These are phyloP conservation scores for Castanea sativa DNA, from an alignment of 306 rosid genomes.

Conservation along the genomic window DNA sequence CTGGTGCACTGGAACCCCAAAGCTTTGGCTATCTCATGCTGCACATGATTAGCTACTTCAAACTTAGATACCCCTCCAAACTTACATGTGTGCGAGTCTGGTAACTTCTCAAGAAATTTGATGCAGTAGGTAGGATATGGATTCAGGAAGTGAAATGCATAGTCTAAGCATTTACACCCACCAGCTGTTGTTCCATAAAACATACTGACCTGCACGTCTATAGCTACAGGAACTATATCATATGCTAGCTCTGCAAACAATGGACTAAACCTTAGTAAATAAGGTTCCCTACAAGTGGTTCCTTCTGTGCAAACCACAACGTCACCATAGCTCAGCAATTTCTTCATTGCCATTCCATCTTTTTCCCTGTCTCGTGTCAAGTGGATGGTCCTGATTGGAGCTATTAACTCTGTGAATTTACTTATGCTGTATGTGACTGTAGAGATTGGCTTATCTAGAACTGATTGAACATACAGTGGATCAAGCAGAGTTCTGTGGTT, in stretches of 20 bases:
- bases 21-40: conserved; percentile 45
- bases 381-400: conserved; percentile 51
- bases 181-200: conserved; percentile 69
- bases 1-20: conserved; percentile 57
- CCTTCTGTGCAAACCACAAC: conserved; percentile 82
- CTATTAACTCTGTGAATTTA: conserved; percentile 39
- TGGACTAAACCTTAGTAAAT: conserved; percentile 69
- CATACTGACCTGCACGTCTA: conserved; percentile 49
- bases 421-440: conserved; percentile 69
- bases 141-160: conserved; percentile 44
- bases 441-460: conserved; percentile 30
- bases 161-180: conserved; percentile 56
- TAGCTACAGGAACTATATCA: conserved; percentile 62
- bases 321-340: conserved; percentile 38
- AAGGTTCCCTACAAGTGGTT: conserved; percentile 81
- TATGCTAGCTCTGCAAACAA: conserved; percentile 62
- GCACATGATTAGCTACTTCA: conserved; percentile 74
- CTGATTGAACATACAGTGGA: conserved; percentile 50
- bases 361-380: conserved; percentile 50
- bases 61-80: conserved; percentile 43
- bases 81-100: conserved; percentile 30
- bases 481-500: conserved; percentile 80
- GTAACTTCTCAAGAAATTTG: conserved; percentile 34
- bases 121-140: conserved; percentile 42
- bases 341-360: conserved; percentile 48